Conservation (phyloP, 176 grass and related monocot genomes). For the Cenchrus americanus region DNA sequence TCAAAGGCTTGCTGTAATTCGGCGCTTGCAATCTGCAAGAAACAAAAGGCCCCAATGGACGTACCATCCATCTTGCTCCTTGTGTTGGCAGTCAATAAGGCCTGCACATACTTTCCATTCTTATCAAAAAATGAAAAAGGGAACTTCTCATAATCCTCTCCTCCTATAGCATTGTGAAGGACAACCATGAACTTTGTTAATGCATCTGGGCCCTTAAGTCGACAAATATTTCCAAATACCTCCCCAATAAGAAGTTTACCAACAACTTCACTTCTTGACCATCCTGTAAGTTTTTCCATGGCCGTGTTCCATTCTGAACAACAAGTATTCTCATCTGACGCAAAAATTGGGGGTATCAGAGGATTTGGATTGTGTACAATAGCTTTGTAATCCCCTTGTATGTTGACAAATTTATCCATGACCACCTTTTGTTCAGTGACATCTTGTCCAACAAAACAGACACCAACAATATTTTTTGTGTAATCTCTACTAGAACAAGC, state of each 20-base stretch:
- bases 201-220: slow-evolving; percentile 86
- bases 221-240: slow-evolving; percentile 87
- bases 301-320: slow-evolving; percentile 97
- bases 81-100: slow-evolving; percentile 83
- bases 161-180: slow-evolving; percentile 89
- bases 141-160: slow-evolving; percentile 82
- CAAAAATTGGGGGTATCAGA: slow-evolving; percentile 98
- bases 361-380: slow-evolving; percentile 93
- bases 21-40: slow-evolving; percentile 92
- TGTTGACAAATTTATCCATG: slow-evolving; percentile 99
- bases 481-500: slow-evolving; percentile 93
- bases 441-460: slow-evolving; percentile 94
- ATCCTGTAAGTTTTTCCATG: slow-evolving; percentile 99
- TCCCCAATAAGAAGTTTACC: slow-evolving; percentile 88
- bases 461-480: slow-evolving; percentile 81
- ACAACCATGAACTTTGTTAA: slow-evolving; percentile 95
- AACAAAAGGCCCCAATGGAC: slow-evolving; percentile 86
- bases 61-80: slow-evolving; percentile 84
- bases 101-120: slow-evolving; percentile 92
- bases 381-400: slow-evolving; percentile 98
- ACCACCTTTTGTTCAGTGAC: slow-evolving; percentile 88
- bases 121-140: slow-evolving; percentile 94
- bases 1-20: slow-evolving; percentile 94
- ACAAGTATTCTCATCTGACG: slow-evolving; percentile 92
- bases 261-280: slow-evolving; percentile 76